phyloP scores from a whole-genome alignment of 345 rosid genomes.

The Odontarrhena argentea region DNA sequence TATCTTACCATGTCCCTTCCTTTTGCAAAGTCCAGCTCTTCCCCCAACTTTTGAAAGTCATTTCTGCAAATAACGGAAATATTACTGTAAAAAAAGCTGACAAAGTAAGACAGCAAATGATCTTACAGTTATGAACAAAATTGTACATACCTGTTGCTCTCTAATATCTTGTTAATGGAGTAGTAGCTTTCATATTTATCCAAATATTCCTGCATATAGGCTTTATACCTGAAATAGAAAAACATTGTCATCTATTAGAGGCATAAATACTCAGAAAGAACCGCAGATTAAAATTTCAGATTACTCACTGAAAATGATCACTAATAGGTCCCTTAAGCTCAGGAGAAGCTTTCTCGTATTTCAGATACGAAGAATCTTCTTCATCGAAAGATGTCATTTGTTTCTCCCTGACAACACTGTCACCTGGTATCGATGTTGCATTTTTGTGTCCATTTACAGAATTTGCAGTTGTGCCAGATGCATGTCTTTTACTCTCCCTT shows the following conservation, averaged over 20 bases:
- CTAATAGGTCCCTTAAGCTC: constrained; percentile 77
- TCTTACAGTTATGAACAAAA: constrained; percentile 9
- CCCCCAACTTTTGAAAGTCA: constrained; percentile 70
- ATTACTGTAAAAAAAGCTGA: constrained; percentile 12
- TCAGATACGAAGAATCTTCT: constrained; percentile 61
- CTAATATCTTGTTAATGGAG: constrained; percentile 72
- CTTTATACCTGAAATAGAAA: constrained; percentile 63
- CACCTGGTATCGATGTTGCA: constrained; percentile 44
- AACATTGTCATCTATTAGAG: constrained; percentile 17
- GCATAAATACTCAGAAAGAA: not conserved
- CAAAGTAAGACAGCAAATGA: constrained; percentile 8
- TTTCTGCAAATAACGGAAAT: constrained; percentile 45
- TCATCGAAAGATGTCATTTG: constrained; percentile 64
- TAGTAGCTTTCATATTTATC: constrained; percentile 79
- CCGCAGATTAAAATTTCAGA: constrained; percentile 22
- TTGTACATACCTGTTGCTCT: constrained; percentile 66
- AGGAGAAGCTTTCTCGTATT: constrained; percentile 79
- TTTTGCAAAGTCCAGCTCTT: constrained; percentile 70
- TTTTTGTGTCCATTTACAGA: constrained; percentile 54
- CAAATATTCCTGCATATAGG: constrained; percentile 71
- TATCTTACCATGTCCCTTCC: constrained; percentile 73
- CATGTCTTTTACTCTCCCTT: constrained; percentile 56
- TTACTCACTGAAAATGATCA: constrained; percentile 79
- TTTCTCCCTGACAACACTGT: constrained; percentile 50
- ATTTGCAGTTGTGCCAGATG: constrained; percentile 41